phyloP scores from a whole-genome alignment of 495 filamentous ascomycete genomes.

The Ascobolus immersus region DNA sequence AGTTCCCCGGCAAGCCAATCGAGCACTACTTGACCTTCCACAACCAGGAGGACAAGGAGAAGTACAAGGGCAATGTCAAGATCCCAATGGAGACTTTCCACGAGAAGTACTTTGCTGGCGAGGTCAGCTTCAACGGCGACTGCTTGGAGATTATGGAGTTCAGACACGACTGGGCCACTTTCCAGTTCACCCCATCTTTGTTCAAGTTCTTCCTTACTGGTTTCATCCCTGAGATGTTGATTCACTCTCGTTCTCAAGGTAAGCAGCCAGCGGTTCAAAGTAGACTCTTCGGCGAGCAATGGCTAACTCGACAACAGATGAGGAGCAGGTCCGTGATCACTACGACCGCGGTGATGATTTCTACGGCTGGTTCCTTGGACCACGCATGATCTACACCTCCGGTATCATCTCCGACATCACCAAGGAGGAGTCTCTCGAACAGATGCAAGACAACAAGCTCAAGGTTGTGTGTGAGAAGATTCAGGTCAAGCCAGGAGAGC shows the following conservation, averaged over 20 bases:
- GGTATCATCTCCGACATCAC: slow-evolving; percentile 55
- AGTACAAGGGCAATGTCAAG: slow-evolving; percentile 51
- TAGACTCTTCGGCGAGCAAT: neutral
- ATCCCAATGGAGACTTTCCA: slow-evolving; percentile 72
- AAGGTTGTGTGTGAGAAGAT: slow-evolving; percentile 71
- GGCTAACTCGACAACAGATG: slow-evolving; percentile 25
- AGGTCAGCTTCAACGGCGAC: slow-evolving; percentile 71
- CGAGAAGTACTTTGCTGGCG: slow-evolving; percentile 69
- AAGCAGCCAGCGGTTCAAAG: slow-evolving; percentile 6
- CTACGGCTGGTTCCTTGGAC: slow-evolving; percentile 73
- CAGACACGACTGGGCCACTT: slow-evolving; percentile 69
- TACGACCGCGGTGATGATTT: slow-evolving; percentile 77
- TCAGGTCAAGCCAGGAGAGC: slow-evolving; percentile 40
- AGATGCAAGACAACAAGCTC: slow-evolving; percentile 77
- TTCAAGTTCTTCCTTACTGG: slow-evolving; percentile 46
- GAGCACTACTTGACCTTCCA: slow-evolving; percentile 72
- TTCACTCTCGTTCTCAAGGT: slow-evolving; percentile 57
- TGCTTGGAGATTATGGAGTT: slow-evolving; percentile 55
- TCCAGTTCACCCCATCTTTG: slow-evolving; percentile 44
- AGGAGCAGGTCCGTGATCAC: slow-evolving; percentile 68
- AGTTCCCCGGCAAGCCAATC: slow-evolving; percentile 46
- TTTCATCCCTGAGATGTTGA: slow-evolving; percentile 49
- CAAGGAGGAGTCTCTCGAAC: slow-evolving; percentile 52
- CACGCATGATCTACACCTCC: slow-evolving; percentile 75
- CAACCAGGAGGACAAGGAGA: slow-evolving; percentile 40